Conservation (phyloP, 805 yeast genomes). For the Sugiyamaella boreocaroliniensis region DNA sequence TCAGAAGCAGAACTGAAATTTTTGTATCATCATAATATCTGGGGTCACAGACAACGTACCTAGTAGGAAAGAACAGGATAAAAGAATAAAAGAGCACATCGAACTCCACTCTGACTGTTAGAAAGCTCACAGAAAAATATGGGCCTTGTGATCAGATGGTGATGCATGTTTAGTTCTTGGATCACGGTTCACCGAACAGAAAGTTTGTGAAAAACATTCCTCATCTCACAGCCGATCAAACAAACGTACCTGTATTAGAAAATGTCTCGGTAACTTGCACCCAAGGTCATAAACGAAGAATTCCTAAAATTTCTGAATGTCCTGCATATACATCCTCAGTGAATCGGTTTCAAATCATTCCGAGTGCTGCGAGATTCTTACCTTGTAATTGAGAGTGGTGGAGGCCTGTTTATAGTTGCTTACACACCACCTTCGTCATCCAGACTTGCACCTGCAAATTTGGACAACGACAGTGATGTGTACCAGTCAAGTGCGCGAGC, state of each 20-base stretch:
- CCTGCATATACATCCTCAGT: slow-evolving; percentile 79
- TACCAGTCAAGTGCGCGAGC: too few relatives aligned
- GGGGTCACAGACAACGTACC: neutral
- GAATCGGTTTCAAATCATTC: slow-evolving; percentile 16
- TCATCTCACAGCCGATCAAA: slow-evolving; percentile 16
- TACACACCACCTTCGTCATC: neutral
- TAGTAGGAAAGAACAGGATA: slow-evolving; percentile 3
- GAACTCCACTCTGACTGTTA: slow-evolving; percentile 2
- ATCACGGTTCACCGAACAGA: slow-evolving; percentile 56
- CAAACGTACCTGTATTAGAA: slow-evolving; percentile 9
- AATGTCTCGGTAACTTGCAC: slow-evolving; percentile 3
- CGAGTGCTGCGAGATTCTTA: neutral
- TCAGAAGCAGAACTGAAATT: slow-evolving; percentile 97
- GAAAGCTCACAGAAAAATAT: slow-evolving; percentile 3
- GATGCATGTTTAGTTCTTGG: slow-evolving; percentile 83
- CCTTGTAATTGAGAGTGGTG: neutral
- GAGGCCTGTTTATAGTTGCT: too few relatives aligned
- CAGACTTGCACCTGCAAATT: neutral
- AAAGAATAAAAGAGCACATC: slow-evolving; percentile 3
- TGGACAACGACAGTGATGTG: neutral
- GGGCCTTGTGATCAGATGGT: slow-evolving; percentile 67
- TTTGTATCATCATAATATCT: slow-evolving; percentile 53
- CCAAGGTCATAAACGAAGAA: slow-evolving; percentile 66
- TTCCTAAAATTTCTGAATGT: slow-evolving; percentile 54
- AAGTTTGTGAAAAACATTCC: slow-evolving; percentile 25